These are phyloP conservation scores for Colletotrichum aenigma DNA, from an alignment of 2,329 filamentous ascomycete genomes.

Conservation along the genomic window DNA sequence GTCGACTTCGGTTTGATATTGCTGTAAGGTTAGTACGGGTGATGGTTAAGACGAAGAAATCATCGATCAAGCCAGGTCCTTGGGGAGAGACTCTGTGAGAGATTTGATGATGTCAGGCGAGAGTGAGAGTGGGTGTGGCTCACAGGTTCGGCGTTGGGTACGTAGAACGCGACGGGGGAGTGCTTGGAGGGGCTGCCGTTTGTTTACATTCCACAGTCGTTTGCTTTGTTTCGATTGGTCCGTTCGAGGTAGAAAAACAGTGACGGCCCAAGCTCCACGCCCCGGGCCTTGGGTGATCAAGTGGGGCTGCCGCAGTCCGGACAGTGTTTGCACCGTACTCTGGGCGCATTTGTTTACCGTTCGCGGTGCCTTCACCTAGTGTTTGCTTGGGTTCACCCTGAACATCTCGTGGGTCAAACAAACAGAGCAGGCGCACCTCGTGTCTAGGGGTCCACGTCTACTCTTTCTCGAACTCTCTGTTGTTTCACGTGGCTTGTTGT, in stretches of 20 bases:
- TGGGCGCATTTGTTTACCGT: not conserved
- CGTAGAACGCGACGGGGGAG: constrained; percentile 13
- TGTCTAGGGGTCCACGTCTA: not conserved
- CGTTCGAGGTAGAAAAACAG: not conserved
- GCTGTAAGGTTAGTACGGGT: not conserved
- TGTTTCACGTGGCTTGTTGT: not conserved
- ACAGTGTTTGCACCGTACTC: not conserved
- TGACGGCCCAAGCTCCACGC: constrained; percentile 7
- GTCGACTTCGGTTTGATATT: not conserved
- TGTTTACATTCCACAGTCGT: constrained; percentile 15
- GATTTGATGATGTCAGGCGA: constrained; percentile 19
- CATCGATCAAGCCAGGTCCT: not conserved
- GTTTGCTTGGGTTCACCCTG: not conserved
- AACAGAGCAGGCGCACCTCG: not conserved
- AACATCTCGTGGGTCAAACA: not conserved
- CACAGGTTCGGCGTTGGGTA: not conserved
- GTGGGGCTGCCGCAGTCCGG: not conserved
- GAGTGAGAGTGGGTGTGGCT: not conserved
- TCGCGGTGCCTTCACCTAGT: not conserved
- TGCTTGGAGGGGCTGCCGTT: constrained; percentile 15
- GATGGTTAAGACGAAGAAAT: not conserved
- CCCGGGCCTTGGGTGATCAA: not conserved
- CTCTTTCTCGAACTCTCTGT: not conserved
- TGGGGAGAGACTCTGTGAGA: not conserved
- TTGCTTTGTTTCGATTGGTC: not conserved